Percentiles rank a stretch among this genome's conserved stretches.
phyloP scores from a whole-genome alignment of 2,329 filamentous ascomycete genomes.

The Byssoonygena ceratinophila region DNA sequence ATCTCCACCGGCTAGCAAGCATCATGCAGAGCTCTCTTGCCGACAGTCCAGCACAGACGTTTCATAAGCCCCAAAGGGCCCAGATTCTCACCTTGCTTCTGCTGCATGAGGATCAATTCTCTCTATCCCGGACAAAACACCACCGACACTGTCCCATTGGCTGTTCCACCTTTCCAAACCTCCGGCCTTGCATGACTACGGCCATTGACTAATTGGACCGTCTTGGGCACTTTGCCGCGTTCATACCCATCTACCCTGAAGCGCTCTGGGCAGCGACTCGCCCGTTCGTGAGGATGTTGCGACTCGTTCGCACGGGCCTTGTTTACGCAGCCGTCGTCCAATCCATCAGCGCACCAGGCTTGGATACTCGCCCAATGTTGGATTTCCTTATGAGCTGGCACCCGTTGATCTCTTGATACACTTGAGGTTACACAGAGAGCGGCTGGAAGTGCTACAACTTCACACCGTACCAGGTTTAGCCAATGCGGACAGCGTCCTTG shows the following conservation, averaged over 20 bases:
- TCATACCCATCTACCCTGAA: neutral
- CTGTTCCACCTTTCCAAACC: neutral
- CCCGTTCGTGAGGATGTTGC: neutral
- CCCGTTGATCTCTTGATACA: neutral
- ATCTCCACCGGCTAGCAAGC: neutral
- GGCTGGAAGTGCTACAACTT: neutral
- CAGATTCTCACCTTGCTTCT: neutral
- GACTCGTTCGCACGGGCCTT: neutral
- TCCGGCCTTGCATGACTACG: neutral
- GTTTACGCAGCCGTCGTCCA: too few species aligned
- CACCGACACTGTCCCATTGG: neutral
- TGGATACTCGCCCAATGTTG: neutral
- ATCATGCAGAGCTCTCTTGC: neutral
- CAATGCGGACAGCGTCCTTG: neutral
- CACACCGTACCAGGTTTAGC: neutral
- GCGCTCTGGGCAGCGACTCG: neutral
- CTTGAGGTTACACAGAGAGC: neutral
- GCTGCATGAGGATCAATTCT: neutral
- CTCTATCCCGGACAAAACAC: neutral
- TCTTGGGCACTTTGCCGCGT: constrained; percentile 5
- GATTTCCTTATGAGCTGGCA: neutral
- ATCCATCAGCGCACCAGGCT: neutral
- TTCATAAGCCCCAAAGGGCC: neutral
- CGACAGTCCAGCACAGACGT: neutral
- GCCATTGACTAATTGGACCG: neutral